Evolutionary conservation across 2,329 filamentous ascomycete genomes (phyloP).

Genomic region (Diaporthe citrichinensis): DNA sequence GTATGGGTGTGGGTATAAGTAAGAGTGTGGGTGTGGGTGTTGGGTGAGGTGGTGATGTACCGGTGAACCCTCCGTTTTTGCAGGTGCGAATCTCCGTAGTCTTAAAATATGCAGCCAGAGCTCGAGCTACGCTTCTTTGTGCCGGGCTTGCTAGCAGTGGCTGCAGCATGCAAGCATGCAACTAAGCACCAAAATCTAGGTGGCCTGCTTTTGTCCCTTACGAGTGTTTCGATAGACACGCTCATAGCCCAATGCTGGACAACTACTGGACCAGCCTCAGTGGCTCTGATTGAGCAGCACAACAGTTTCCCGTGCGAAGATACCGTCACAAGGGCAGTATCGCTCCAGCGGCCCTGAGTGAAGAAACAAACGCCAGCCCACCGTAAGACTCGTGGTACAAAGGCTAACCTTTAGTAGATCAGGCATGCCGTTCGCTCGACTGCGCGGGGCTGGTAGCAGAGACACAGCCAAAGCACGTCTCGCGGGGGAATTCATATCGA

Average conservation of each 20-base stretch:
- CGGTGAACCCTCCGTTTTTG: too few species aligned
- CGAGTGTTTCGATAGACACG: too few species aligned
- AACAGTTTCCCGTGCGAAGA: too few species aligned
- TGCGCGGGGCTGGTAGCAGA: not conserved
- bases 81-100: too few species aligned
- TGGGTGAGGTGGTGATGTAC: too few species aligned
- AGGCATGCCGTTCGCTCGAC: not conserved
- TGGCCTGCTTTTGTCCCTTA: not conserved
- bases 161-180: not conserved
- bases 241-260: not conserved
- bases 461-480: not conserved
- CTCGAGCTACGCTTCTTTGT: not conserved
- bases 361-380: not conserved
- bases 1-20: too few species aligned
- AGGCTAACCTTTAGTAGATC: not conserved
- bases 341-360: not conserved
- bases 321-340: not conserved
- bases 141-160: not conserved
- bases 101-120: not conserved
- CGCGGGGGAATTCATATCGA: too few species aligned
- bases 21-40: too few species aligned
- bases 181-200: not conserved
- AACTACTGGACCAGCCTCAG: not conserved
- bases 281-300: not conserved
- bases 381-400: not conserved